Evolutionary conservation across 164 flowering plant species (phyloP).

Genomic region (Platanus orientalis): DNA sequence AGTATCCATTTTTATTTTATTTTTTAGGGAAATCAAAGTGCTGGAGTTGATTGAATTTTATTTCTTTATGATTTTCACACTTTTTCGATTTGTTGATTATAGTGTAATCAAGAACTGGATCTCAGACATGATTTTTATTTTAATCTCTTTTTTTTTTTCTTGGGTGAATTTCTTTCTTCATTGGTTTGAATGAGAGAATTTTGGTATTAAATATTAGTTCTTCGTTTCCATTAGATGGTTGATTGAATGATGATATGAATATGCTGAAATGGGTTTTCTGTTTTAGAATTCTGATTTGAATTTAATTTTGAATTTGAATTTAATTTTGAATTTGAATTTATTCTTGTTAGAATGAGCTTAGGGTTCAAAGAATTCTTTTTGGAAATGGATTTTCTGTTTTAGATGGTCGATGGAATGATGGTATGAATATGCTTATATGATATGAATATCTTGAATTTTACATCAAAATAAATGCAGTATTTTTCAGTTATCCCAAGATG

Average conservation of each 20-base stretch:
- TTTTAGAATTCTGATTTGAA: not conserved
- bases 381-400: too few species aligned
- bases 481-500: not conserved
- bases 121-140: not conserved
- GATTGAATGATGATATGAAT: not conserved
- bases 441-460: too few species aligned
- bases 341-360: too few species aligned
- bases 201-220: not conserved
- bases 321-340: too few species aligned
- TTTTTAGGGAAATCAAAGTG: not conserved
- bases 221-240: not conserved
- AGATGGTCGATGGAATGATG: too few species aligned
- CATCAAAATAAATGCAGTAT: not conserved
- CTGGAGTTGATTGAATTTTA: not conserved
- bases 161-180: not conserved
- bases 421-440: too few species aligned
- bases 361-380: too few species aligned
- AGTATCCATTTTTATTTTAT: not conserved
- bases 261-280: not conserved
- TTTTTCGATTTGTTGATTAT: not conserved
- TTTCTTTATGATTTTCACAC: not conserved
- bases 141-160: not conserved
- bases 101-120: not conserved
- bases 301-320: too few species aligned
- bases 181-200: not conserved